Evolutionary conservation across 2,329 filamentous ascomycete species (phyloP).

Genomic region (Falciphora oryzae): DNA sequence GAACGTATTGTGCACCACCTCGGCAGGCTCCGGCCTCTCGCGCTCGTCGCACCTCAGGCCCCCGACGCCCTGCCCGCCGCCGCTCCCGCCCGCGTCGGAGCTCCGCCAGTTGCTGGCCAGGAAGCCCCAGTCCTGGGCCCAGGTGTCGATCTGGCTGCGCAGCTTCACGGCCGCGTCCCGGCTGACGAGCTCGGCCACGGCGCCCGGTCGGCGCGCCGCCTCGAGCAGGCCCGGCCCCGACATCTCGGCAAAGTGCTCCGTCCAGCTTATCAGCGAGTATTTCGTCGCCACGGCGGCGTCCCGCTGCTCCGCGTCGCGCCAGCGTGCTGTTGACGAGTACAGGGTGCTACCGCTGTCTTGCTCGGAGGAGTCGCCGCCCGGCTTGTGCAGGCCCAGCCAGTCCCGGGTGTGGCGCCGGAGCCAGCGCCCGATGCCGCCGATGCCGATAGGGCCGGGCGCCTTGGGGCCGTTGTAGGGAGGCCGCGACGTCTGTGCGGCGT

Average conservation of each 20-base stretch:
- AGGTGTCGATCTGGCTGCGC: slow-evolving; percentile 1
- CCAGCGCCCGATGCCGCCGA: background rate
- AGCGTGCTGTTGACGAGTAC: slow-evolving; percentile 4
- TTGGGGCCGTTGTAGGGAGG: background rate
- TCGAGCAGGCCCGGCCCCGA: slow-evolving; percentile 5
- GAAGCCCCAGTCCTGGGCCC: slow-evolving; percentile 6
- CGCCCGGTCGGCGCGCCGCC: slow-evolving; percentile 1
- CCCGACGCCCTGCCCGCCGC: background rate
- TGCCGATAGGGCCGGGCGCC: background rate
- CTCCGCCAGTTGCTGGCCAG: background rate
- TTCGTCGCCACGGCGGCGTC: slow-evolving; percentile 4
- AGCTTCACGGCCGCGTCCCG: background rate
- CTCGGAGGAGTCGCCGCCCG: background rate
- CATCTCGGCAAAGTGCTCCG: slow-evolving; percentile 11
- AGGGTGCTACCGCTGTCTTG: background rate
- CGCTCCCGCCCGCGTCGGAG: no score
- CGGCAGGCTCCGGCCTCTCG: background rate
- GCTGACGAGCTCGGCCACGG: background rate
- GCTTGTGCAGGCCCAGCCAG: background rate
- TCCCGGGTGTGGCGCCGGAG: background rate
- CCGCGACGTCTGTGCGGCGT: background rate
- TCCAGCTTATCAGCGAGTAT: slow-evolving; percentile 8
- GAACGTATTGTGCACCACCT: background rate
- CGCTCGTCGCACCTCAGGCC: background rate
- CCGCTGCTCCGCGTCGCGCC: slow-evolving; percentile 1